These are phyloP conservation scores for Dictyostelium firmibasis DNA, from an alignment of 78 protist species.

Conservation along the genomic window DNA sequence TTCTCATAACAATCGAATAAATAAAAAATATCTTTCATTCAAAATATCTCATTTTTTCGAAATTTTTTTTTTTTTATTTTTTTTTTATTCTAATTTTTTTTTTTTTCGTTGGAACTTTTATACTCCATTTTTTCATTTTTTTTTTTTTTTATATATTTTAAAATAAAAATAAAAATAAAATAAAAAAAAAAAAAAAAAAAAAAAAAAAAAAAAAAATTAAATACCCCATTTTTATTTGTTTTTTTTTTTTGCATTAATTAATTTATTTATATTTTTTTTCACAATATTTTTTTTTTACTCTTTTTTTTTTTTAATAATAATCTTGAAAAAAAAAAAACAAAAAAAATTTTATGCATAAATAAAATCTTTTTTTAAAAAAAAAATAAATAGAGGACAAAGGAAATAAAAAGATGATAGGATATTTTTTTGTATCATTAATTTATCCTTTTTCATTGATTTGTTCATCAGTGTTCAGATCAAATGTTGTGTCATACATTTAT, in stretches of 20 bases:
- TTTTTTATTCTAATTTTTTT: background rate
- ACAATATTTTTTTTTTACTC: background rate
- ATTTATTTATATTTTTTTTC: background rate
- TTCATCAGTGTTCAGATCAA: conserved; percentile 35
- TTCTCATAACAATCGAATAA: too few species aligned
- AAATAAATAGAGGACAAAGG: background rate
- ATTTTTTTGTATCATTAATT: conserved; percentile 23
- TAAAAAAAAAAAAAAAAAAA: too few species aligned
- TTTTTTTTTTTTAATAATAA: background rate
- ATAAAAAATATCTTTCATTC: too few species aligned
- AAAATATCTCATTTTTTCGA: too few species aligned
- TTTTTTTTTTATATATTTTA: background rate
- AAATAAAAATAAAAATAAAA: too few species aligned
- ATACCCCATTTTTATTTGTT: background rate
- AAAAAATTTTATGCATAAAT: background rate
- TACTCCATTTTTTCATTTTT: background rate
- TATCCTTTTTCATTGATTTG: conserved; percentile 39
- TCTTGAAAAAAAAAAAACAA: background rate
- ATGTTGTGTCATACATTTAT: conserved; percentile 28
- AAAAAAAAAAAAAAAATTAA: too few species aligned
- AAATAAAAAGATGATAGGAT: conserved; percentile 24
- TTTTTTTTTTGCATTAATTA: background rate
- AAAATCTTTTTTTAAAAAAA: background rate
- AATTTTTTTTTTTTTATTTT: background rate
- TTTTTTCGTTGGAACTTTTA: too few species aligned